A percentile compares a stretch with the other conserved stretches of the same genome.
Conservation (phyloP, 768 basidiomycete genomes). For the Daedaleopsis sinensis region DNA sequence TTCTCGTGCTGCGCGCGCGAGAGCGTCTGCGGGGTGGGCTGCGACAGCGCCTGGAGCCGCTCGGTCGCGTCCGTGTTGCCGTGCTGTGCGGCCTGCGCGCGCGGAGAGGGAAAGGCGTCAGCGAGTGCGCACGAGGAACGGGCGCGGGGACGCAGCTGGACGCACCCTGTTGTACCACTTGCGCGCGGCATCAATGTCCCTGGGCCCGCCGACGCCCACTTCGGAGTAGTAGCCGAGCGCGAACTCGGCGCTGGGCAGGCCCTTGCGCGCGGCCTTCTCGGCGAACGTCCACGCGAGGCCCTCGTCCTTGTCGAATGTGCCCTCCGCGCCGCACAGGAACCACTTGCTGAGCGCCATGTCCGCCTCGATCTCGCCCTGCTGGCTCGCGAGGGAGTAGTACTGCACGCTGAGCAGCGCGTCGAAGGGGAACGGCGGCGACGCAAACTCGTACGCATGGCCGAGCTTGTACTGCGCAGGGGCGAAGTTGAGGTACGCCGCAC, state of each 20-base stretch:
- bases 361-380: slow-evolving; percentile 88
- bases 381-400: slow-evolving; percentile 82
- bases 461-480: slow-evolving; percentile 91
- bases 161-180: slow-evolving; percentile 77
- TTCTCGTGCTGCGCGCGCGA: slow-evolving; percentile 80
- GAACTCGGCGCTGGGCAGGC: slow-evolving; percentile 83
- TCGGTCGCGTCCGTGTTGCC: slow-evolving; percentile 81
- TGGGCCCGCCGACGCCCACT: slow-evolving; percentile 82
- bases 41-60: slow-evolving; percentile 69
- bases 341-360: slow-evolving; percentile 98
- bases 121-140: background rate
- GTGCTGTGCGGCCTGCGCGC: slow-evolving; percentile 65
- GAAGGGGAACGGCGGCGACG: slow-evolving; percentile 80
- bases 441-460: slow-evolving; percentile 92
- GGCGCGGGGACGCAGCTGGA: slow-evolving; percentile 16
- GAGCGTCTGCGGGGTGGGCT: slow-evolving; percentile 62
- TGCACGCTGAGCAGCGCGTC: slow-evolving; percentile 90
- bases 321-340: slow-evolving; percentile 88
- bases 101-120: background rate
- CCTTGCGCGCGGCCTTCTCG: slow-evolving; percentile 78
- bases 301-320: slow-evolving; percentile 86
- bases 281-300: slow-evolving; percentile 86
- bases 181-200: slow-evolving; percentile 63
- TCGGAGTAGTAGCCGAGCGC: slow-evolving; percentile 96
- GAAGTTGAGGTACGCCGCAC: slow-evolving; percentile 84